A percentile compares a stretch with the other conserved stretches of the same genome.
Evolutionary conservation across 768 basidiomycete species (phyloP).

Genomic region (Rhizopogon rudus): DNA sequence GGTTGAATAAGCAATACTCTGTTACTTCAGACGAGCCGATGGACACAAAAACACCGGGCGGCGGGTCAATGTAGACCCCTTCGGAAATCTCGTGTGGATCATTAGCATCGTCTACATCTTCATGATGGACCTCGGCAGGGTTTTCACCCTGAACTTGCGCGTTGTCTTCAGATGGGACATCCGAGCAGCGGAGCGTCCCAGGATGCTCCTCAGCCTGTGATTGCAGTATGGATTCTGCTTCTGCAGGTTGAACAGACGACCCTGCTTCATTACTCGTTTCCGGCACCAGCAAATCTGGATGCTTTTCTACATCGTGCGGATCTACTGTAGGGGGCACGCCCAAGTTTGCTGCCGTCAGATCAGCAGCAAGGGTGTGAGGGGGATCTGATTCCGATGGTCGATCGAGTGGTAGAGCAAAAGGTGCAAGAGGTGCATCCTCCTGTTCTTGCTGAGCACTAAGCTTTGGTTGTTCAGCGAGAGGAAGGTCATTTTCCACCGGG

Average conservation of each 20-base stretch:
- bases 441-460: not conserved
- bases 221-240: not conserved
- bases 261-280: not conserved
- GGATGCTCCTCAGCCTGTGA: not conserved
- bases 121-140: not conserved
- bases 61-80: slow-evolving; percentile 71
- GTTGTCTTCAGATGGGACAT: slow-evolving; percentile 5
- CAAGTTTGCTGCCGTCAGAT: not conserved
- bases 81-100: slow-evolving; percentile 60
- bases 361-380: not conserved
- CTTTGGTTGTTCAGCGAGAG: not conserved
- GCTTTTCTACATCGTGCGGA: not conserved
- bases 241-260: not conserved
- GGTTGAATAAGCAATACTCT: slow-evolving; percentile 54
- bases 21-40: slow-evolving; percentile 34
- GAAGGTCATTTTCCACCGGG: not conserved
- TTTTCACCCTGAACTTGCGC: slow-evolving; percentile 15
- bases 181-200: not conserved
- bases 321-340: not conserved
- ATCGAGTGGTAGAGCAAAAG: not conserved
- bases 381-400: not conserved
- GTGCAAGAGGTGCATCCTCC: not conserved
- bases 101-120: not conserved
- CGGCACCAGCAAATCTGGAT: not conserved
- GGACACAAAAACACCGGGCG: slow-evolving; percentile 59